Evolutionary conservation across 805 yeast species (phyloP), one percentile per base, ranked within the genome.

Genomic region (Citeromyces matritensis): DNA sequence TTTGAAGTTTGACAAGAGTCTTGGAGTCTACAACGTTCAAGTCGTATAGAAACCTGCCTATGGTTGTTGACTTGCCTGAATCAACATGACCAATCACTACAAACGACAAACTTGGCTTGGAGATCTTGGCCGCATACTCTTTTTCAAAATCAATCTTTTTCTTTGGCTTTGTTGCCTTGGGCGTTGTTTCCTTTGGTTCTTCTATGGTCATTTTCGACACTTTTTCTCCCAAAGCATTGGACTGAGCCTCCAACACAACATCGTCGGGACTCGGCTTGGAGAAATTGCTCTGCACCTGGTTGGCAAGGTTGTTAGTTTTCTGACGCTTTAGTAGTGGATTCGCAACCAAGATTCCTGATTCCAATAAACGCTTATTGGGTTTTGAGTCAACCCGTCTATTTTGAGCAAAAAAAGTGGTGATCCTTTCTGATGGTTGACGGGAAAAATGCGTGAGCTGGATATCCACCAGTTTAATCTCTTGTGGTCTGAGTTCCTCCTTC

Each of bases 71-170:
- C 44, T 81, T 81, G 10, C 93, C 93, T 1, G 88, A 82, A 50
- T 81, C 93, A 5, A 81, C 88, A 49, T 81, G 93, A 8, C 93
- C 91, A 40, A 81, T 77, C 4, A 81, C 84, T 23, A 80, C 85
- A 42, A 78, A 78, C n/a, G 79, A 68, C 31, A 74, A 53, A 33
- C 60, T 65, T 2, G 81, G 79, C 41, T 73, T 73, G 33, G 40
- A 33, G 5, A 39, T 37, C 39, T 58, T 55, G 7, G 48, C 40
- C 3, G 45, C 32, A 15, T 68, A 38, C 40, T 63, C 67, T 15
- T 51, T 37, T 9, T 42, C 48, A 4, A 73, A 32, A 40, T 72
- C 61, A 8, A 69, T 46, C 31, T 58, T 54, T 35, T 55, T 53
- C 37, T 59, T 57, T 1, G 71, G 64, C 36, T 60, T 63, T 5